Percentiles rank a stretch among this genome's conserved stretches.
Evolutionary conservation across 306 rosid species (phyloP).

Genomic region (Nissolia schottii): DNA sequence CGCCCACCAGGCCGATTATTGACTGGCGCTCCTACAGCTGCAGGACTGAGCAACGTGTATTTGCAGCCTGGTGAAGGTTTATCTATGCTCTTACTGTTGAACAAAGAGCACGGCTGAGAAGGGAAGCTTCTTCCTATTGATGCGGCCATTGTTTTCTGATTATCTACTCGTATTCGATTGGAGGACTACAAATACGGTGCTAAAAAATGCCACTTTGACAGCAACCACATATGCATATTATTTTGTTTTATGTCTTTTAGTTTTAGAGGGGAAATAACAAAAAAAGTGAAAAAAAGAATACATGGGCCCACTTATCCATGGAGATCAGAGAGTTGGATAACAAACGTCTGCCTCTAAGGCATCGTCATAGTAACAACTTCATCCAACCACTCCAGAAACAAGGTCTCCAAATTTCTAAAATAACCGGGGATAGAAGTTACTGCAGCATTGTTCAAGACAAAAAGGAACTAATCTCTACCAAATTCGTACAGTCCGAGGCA

Average conservation of each 20-base stretch:
- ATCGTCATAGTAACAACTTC: not conserved
- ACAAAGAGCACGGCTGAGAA: constrained; percentile 38
- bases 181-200: constrained; percentile 14
- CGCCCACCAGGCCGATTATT: constrained; percentile 14
- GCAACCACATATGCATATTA: constrained; percentile 23
- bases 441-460: not conserved
- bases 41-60: constrained; percentile 25
- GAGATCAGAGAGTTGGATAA: constrained; percentile 27
- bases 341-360: constrained; percentile 24
- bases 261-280: not conserved
- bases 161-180: constrained; percentile 4
- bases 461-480: not conserved
- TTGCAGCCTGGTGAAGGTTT: constrained; percentile 25
- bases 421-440: not conserved
- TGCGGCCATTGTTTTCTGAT: constrained; percentile 48
- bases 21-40: constrained; percentile 22
- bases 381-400: not conserved
- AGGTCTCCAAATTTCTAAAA: not conserved
- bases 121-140: constrained; percentile 50
- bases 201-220: constrained; percentile 31
- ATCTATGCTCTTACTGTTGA: constrained; percentile 21
- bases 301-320: constrained; percentile 44
- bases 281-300: not conserved
- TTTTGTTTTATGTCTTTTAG: not conserved
- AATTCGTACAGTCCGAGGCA: not conserved